Base-by-base conservation (phyloP, 2,329 filamentous ascomycete species). In the Colletotrichum lindemuthianum region DNA sequence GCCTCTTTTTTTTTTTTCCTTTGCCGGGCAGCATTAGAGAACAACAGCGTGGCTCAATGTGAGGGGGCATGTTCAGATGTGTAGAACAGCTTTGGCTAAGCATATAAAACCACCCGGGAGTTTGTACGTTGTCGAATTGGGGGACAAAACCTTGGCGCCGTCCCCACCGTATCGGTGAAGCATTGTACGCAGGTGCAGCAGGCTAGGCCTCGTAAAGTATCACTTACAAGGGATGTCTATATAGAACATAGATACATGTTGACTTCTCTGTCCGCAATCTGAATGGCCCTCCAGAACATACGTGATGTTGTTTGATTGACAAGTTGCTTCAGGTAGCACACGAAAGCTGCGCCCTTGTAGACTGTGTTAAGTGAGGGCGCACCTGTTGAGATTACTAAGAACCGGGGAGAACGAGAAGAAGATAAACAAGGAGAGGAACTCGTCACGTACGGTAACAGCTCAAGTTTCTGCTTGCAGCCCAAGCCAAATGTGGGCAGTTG, bases 101-200 rank as follows among this genome's bases (percentile, higher is more conserved):
- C 60, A 66, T 60, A 53, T 36, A 52, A 66, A 55, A 64, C 64
- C 65, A 66, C 60, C 55, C 65, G 64, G 64, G 64, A 65, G 60
- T 66, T 64, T 34, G 40, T 53, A 53, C 53, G 43, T 36, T 60
- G 55, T 56, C 48, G 58, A 60, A 60, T 60, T 61, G 54, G 41
- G 41, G 44, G 49, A 13, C 7, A 24, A 52, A 48, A 34, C 39
- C 41, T 65, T 60, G 41, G 55, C 64, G 60, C 44, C 50, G 65
- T 66, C 55, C 54, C 60, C 64, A 65, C 56, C 53, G 65, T 64
- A 47, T 60, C 44, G 45, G 52, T 53, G 55, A 55, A 45, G 24
- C 24, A 65, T 66, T 51, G 61, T 61, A 51, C 61, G 61, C 61
- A 61, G 34, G 39, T 56, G 51, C 41, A 61, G 45, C 24, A 24